Percentiles rank a stretch among this genome's conserved stretches.
Conservation (phyloP, 192 early-diverging fungal genomes). For the Coemansia sp. region DNA sequence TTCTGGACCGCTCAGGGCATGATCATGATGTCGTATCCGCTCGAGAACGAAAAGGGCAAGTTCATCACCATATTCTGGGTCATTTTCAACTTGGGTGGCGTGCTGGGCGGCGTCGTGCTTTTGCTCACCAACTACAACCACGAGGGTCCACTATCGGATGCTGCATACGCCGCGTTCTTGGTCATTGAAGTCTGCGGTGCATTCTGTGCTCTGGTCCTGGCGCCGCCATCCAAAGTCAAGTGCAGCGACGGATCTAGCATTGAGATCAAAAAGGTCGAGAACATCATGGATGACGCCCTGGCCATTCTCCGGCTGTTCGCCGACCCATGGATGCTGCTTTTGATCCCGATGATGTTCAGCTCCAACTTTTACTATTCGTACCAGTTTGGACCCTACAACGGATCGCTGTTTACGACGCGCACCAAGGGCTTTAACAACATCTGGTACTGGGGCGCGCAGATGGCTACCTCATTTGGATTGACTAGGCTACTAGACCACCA, state of each 20-base stretch:
- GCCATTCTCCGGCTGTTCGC: conserved; percentile 58
- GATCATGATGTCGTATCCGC: conserved; percentile 87
- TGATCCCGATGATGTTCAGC: conserved; percentile 67
- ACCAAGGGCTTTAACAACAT: conserved; percentile 70
- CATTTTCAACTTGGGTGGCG: conserved; percentile 83
- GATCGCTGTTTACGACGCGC: conserved; percentile 63
- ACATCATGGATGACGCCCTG: conserved; percentile 56
- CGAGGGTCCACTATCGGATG: conserved; percentile 46
- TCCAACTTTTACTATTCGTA: conserved; percentile 82
- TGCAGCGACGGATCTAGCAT: conserved; percentile 64
- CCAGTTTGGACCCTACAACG: conserved; percentile 66
- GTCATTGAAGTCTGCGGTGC: conserved; percentile 67
- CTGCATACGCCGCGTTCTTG: conserved; percentile 79
- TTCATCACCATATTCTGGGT: conserved; percentile 87
- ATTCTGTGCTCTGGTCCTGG: conserved; percentile 56
- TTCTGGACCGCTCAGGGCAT: conserved; percentile 81
- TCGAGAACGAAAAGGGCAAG: conserved; percentile 76
- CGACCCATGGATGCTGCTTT: conserved; percentile 63
- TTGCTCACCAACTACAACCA: conserved; percentile 64
- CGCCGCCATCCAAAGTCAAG: conserved; percentile 58
- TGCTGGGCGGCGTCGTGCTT: conserved; percentile 73
- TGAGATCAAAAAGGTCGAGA: conserved; percentile 60
- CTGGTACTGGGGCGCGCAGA: conserved; percentile 73
- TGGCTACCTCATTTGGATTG: conserved; percentile 61
- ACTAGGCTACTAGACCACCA: conserved; percentile 62